Conservation (phyloP, 331 rosid species). For the Cucumis variabilis region DNA sequence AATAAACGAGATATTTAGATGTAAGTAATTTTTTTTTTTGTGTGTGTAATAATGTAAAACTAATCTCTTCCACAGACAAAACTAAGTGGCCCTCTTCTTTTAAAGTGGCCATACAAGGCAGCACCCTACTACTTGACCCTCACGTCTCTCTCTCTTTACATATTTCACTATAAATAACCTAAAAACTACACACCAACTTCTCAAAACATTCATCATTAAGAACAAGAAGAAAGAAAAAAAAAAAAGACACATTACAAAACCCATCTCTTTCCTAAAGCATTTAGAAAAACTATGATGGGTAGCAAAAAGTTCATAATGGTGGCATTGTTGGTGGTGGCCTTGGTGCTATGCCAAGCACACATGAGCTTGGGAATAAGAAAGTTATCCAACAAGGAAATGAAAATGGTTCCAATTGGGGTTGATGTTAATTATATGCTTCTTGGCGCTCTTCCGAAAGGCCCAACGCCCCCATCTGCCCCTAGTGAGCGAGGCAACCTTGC, state of each 20-base stretch:
- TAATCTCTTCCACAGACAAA: background rate
- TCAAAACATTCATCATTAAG: background rate
- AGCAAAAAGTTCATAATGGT: background rate
- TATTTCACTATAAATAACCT: constrained; percentile 8
- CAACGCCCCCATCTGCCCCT: background rate
- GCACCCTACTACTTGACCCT: constrained; percentile 30
- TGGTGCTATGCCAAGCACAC: background rate
- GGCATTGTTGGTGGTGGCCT: background rate
- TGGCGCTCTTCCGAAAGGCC: constrained; percentile 16
- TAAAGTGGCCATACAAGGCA: constrained; percentile 22
- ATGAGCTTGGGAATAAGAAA: background rate
- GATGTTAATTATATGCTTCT: background rate
- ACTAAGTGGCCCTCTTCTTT: constrained; percentile 14
- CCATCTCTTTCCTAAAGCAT: background rate
- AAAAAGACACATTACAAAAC: background rate
- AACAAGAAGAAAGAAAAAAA: background rate
- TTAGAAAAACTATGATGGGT: background rate
- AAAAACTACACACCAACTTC: background rate
- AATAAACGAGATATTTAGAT: no score
- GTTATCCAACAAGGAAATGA: background rate
- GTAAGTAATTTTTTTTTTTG: no score
- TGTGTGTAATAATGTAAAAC: background rate
- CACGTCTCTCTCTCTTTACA: constrained; percentile 24
- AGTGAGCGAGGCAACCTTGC: background rate
- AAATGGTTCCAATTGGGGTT: background rate